phyloP scores from a whole-genome alignment of 2,329 filamentous ascomycete genomes.

The Trichoderma asperellum region DNA sequence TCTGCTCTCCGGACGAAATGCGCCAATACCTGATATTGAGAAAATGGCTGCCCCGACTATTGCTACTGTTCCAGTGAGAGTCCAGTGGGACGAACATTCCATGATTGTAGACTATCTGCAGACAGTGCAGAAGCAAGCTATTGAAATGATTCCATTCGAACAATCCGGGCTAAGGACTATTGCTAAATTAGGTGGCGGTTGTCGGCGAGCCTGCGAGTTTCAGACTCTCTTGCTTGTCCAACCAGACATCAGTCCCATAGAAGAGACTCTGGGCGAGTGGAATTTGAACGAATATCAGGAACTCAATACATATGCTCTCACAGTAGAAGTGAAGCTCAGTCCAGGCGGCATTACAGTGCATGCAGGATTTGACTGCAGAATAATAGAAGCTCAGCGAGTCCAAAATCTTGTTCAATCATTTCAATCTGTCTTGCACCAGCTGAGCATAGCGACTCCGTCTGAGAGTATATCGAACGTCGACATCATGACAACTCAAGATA shows the following conservation, averaged over 20 bases:
- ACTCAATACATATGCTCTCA: not conserved
- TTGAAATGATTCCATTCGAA: no score
- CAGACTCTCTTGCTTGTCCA: not conserved
- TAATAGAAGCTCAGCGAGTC: conserved; percentile 14
- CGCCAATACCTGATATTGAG: no score
- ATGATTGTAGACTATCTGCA: no score
- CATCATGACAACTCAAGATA: not conserved
- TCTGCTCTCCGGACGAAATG: no score
- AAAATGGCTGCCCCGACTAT: no score
- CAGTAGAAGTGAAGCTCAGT: not conserved
- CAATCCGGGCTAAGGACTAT: not conserved
- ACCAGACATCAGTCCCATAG: not conserved
- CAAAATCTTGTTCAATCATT: conserved; percentile 22
- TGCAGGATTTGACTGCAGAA: conserved; percentile 2
- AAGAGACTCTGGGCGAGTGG: not conserved
- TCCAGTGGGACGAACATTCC: no score
- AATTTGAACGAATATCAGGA: not conserved
- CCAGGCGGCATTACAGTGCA: not conserved
- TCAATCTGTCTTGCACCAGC: not conserved
- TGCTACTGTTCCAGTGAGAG: no score
- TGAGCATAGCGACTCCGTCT: not conserved
- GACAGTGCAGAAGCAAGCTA: no score
- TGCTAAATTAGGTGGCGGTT: not conserved
- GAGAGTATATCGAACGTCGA: not conserved
- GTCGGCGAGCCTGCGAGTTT: not conserved